Conservation (phyloP, 2,329 filamentous ascomycete species). For the Colletotrichum sp. region DNA sequence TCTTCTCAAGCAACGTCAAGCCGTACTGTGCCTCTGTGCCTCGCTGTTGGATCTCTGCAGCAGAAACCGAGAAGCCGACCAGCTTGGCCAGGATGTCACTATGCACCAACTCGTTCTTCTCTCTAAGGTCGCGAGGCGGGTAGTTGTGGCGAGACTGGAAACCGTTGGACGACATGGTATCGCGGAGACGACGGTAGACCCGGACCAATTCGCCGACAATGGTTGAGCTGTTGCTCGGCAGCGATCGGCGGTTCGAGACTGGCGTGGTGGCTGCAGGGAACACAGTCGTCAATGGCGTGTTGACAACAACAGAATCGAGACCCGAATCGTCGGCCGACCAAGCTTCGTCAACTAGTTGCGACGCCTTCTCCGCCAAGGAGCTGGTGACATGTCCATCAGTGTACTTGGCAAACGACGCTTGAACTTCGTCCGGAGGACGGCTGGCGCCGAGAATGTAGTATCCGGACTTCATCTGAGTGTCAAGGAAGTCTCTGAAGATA, state of each 20-base stretch:
- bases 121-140: slow-evolving; percentile 26
- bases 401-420: slow-evolving; percentile 42
- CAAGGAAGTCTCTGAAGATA: slow-evolving; percentile 73
- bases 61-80: slow-evolving; percentile 84
- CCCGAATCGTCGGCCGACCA: slow-evolving; percentile 45
- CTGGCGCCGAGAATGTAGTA: slow-evolving; percentile 43
- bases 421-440: slow-evolving; percentile 35
- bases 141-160: slow-evolving; percentile 46
- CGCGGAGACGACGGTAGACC: slow-evolving; percentile 64
- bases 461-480: slow-evolving; percentile 55
- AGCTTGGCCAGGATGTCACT: slow-evolving; percentile 67
- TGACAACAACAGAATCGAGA: slow-evolving; percentile 34
- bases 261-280: slow-evolving; percentile 43
- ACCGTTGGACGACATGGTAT: slow-evolving; percentile 61
- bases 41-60: slow-evolving; percentile 89
- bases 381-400: slow-evolving; percentile 40
- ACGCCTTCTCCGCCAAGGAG: slow-evolving; percentile 42
- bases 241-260: slow-evolving; percentile 35
- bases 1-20: slow-evolving; percentile 78
- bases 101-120: slow-evolving; percentile 50
- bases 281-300: slow-evolving; percentile 46
- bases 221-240: slow-evolving; percentile 34
- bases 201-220: slow-evolving; percentile 59
- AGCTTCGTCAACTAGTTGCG: slow-evolving; percentile 37
- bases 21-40: slow-evolving; percentile 77